Base-by-base conservation (phyloP, 805 yeast genomes). In the Metschnikowia sp. region DNA sequence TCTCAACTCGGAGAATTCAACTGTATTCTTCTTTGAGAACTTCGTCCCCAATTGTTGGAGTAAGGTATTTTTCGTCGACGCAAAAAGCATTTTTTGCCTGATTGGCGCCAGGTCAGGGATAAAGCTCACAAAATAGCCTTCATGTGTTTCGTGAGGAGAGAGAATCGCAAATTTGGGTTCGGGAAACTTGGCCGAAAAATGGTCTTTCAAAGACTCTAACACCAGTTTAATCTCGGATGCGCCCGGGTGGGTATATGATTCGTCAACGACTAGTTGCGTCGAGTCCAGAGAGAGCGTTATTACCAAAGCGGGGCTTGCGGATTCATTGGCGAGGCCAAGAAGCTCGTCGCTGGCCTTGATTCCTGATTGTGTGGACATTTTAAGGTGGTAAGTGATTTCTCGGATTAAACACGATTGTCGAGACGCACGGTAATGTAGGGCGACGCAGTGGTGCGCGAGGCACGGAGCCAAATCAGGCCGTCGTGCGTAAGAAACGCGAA, bases 61-160 rank as follows among this genome's bases (percentile, higher is more conserved):
- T 33, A 94, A 66, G 1, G 94, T 81, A 63, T 81, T 85, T 51
- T 88, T 88, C 10, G 95, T 83, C 2, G 97, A 88, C 4, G 98
- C 98, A 64, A 91, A 94, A 41, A 94, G 74, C 97, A 94, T 94
- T 64, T 92, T 94, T 47, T 78, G 76, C 48, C 90, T 78, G 34
- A 92, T 91, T 2, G 84, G 82, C 8, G 97, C 87, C 42, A 66
- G 65, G 63, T 92, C 97, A 0, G 99, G 97, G 44, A 92, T 91
- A 68, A 77, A 91, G 18, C 94, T 82, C 39, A 90, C 77, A 57
- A 92, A 90, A 3, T 80, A 75, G 6, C 51, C 56, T 6, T 49
- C 53, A 50, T 69, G 42, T 1, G 44, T 22, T 8, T 45, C 39
- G 15, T 41, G 28, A 2, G 39, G 29, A 18, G 51, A 44, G 10